Base-by-base conservation (phyloP, 345 rosid genomes). In the Gossypium mustelinum region DNA sequence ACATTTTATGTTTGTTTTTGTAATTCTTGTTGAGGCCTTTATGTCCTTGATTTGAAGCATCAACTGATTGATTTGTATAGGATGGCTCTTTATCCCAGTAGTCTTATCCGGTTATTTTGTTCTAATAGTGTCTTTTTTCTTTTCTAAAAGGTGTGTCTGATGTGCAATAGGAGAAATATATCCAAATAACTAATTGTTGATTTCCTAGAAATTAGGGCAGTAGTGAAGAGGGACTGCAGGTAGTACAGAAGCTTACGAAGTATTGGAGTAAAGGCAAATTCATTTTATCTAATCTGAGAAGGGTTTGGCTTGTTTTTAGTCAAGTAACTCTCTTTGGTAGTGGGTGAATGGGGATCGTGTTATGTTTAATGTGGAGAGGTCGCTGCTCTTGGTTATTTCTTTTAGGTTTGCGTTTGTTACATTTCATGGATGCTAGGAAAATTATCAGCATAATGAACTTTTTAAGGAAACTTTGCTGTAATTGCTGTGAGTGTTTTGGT, bases 31-130 rank as follows among this genome's bases (percentile, higher is more conserved):
- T 24, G 13, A 56, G 43, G 22, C 47, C 70, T 73, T 73, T 57
- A 77, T 48, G 51, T 59, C 41, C 47, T 68, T 67, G 20, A 61
- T 27, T 61, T 74, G 64, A 12, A 34, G 58, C 50, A 65, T 65
- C 41, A 4, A 34, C 41, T 34, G 45, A 43, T 27, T 7, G 11
- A 7, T 61, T 61, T 27, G 44, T 29, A 61, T 61, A 18, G 44
- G 68, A 61, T 29, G 44, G 47, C 3, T 62, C 47, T 39, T 9
- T 20, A 39, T 34, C 67, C 47, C 18, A 29, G 3, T 61, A 29
- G 44, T 61, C 44, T 14, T 61, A 61, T 61, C 44, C 17, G 43
- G 45, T 61, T 62, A 12, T 17, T 34, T 62, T 62, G 67, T 34
- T 62, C 47, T n/a, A 13, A 14, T 61, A 29, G 43, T 7, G 4